These are phyloP conservation scores for Hondaea fermentalgiana DNA, from an alignment of 108 stramenopile species.

Conservation along the genomic window DNA sequence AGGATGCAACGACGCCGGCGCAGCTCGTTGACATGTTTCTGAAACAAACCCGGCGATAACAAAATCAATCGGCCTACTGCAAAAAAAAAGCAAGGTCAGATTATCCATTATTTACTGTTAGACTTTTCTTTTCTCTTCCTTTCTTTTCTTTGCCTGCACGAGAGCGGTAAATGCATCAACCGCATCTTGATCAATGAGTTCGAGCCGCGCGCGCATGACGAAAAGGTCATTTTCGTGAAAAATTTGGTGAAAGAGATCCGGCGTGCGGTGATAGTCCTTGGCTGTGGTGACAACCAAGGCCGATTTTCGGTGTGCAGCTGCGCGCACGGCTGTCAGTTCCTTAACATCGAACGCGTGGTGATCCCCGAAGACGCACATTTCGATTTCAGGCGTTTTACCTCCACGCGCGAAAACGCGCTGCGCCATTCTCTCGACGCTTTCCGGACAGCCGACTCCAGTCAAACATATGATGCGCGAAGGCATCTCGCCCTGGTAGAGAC, in stretches of 20 bases:
- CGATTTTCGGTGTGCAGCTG: background rate
- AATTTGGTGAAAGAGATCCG: background rate
- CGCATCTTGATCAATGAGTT: background rate
- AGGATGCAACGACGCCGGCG: conserved; percentile 84
- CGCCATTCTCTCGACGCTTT: background rate
- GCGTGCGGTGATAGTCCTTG: background rate
- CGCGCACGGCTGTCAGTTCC: background rate
- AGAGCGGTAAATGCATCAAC: background rate
- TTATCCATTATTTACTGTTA: too few relatives aligned
- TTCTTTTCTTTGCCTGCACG: too few relatives aligned
- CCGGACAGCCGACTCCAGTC: background rate
- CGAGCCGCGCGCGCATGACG: background rate
- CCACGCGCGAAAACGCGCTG: background rate
- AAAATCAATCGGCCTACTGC: too few relatives aligned
- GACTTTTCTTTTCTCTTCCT: too few relatives aligned
- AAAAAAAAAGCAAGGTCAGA: too few relatives aligned
- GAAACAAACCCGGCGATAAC: conserved; percentile 46
- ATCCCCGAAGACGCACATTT: background rate
- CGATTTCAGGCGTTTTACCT: background rate
- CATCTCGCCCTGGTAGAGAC: background rate
- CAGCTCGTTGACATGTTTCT: conserved; percentile 90
- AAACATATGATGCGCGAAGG: background rate
- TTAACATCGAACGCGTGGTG: background rate
- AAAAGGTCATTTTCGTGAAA: background rate
- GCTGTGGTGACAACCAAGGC: background rate